Percentiles rank a stretch among this genome's conserved stretches.
Evolutionary conservation across 768 basidiomycete species (phyloP).

Genomic region (Boletus rubescentipes): DNA sequence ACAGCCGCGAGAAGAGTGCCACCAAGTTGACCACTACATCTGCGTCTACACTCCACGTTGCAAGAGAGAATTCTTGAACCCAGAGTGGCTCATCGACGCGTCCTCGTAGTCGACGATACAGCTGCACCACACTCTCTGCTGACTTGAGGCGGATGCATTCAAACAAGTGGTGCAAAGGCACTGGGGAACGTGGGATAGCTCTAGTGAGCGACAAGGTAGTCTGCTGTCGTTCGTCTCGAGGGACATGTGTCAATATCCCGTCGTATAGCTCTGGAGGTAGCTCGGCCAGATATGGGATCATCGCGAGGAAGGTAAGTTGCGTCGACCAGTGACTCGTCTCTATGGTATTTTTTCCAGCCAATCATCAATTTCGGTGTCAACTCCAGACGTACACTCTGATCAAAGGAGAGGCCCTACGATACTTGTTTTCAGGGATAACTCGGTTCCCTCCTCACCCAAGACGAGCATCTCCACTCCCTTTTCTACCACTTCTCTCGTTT

Average conservation of each 20-base stretch:
- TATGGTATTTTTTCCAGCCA: neutral
- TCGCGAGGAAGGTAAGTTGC: constrained; percentile 3
- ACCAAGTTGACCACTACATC: constrained; percentile 74
- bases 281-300: constrained; percentile 24
- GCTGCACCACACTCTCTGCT: constrained; percentile 50
- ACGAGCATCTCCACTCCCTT: constrained; percentile 50
- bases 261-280: constrained; percentile 71
- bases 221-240: constrained; percentile 44
- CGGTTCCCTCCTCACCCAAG: constrained; percentile 30
- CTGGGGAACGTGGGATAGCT: constrained; percentile 58
- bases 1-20: constrained; percentile 50
- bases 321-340: neutral
- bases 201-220: constrained; percentile 59
- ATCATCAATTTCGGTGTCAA: neutral
- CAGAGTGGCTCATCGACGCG: constrained; percentile 33
- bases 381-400: neutral
- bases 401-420: constrained; percentile 29
- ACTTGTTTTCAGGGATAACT: constrained; percentile 27
- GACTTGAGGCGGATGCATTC: constrained; percentile 50
- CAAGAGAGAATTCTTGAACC: constrained; percentile 51
- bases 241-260: constrained; percentile 53
- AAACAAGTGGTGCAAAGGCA: constrained; percentile 60
- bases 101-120: constrained; percentile 56
- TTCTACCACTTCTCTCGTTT: constrained; percentile 46
- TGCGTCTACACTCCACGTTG: constrained; percentile 72